These are phyloP conservation scores for Apiospora marii DNA, from an alignment of 2,329 filamentous ascomycete species.

Conservation along the genomic window DNA sequence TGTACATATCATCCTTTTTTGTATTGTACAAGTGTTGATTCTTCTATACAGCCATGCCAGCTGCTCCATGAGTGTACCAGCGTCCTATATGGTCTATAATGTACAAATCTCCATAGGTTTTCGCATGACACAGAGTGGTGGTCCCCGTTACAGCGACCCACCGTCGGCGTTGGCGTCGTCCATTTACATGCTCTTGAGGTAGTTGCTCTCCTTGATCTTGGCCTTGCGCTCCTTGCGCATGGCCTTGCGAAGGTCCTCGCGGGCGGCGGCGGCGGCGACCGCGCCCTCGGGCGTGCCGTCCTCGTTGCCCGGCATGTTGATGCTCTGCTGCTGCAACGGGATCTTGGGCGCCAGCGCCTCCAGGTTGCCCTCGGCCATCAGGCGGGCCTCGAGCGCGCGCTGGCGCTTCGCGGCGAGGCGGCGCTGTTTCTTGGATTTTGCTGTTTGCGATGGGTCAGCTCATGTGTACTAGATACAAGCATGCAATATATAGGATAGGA, in stretches of 20 bases:
- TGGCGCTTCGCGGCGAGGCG: conserved; percentile 73
- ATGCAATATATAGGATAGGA: neutral
- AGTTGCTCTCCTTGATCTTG: conserved; percentile 85
- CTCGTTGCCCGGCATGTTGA: conserved; percentile 70
- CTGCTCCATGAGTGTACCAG: neutral
- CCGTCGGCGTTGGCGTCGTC: neutral
- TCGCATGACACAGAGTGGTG: neutral
- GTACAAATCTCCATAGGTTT: neutral
- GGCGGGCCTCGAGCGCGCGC: conserved; percentile 61
- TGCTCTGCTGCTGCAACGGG: conserved; percentile 77
- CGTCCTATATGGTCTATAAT: conserved; percentile 3
- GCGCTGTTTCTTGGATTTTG: conserved; percentile 86
- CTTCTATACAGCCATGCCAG: neutral
- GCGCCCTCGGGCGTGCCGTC: conserved; percentile 53
- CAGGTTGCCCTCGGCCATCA: conserved; percentile 71
- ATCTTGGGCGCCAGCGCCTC: conserved; percentile 73
- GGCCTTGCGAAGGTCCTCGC: conserved; percentile 71
- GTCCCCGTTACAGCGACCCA: neutral
- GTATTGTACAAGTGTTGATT: conserved; percentile 10
- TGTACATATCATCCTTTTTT: neutral
- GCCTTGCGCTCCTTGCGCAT: conserved; percentile 79
- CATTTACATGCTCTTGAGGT: conserved; percentile 78
- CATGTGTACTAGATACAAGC: neutral
- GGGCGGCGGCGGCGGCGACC: conserved; percentile 55
- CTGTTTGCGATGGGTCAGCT: conserved; percentile 49